Evolutionary conservation across 208 protist species (phyloP).

Genomic region (Acanthamoeba comandoni): DNA sequence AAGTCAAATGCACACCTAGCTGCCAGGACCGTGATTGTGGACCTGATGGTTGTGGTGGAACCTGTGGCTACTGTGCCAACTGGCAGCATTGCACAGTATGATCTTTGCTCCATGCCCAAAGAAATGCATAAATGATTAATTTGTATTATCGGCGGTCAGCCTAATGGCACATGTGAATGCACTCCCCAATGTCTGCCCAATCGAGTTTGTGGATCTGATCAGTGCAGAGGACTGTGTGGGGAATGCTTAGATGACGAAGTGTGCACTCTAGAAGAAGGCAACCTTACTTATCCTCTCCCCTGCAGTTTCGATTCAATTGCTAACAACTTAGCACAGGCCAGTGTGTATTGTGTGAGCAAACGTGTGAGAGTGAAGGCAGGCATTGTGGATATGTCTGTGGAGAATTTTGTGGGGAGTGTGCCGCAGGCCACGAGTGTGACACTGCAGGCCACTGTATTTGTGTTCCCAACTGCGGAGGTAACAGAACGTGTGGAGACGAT

Average conservation of each 20-base stretch:
- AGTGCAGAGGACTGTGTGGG: conserved; percentile 45
- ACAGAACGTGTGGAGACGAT: conserved; percentile 17
- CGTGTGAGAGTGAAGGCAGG: background rate
- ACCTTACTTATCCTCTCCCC: too few relatives aligned
- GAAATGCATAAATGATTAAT: background rate
- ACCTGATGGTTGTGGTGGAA: conserved; percentile 49
- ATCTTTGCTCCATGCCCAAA: background rate
- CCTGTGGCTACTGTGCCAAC: conserved; percentile 43
- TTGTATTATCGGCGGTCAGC: background rate
- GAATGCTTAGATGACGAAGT: conserved; percentile 60
- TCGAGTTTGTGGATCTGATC: conserved; percentile 34
- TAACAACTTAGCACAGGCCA: background rate
- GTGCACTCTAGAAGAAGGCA: background rate
- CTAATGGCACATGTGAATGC: conserved; percentile 38
- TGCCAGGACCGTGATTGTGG: conserved; percentile 43
- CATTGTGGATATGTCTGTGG: conserved; percentile 1
- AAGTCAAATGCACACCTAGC: background rate
- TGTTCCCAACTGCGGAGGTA: background rate
- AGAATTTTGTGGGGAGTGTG: conserved; percentile 26
- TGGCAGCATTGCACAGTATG: conserved; percentile 59
- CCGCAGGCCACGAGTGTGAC: conserved; percentile 1
- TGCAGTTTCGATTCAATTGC: too few relatives aligned
- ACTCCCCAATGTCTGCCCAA: conserved; percentile 62
- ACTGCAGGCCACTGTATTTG: conserved; percentile 24
- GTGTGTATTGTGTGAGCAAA: conserved; percentile 40